Percentiles rank a stretch among this genome's conserved stretches.
phyloP scores from a whole-genome alignment of 78 protist species.

The Dictyostelium capitatum region DNA sequence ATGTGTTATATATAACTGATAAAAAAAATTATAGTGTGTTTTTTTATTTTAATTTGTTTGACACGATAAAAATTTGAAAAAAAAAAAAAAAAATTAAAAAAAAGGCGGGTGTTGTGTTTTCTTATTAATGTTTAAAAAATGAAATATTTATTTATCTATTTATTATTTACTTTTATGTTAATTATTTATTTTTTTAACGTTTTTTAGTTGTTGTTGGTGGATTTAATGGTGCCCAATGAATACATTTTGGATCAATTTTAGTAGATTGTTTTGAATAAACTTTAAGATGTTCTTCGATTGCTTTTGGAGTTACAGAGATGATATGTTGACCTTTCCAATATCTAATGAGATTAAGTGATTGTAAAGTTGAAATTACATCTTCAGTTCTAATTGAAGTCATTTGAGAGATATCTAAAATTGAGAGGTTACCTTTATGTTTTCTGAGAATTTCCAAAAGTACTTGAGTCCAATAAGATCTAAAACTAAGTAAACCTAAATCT shows the following conservation, averaged over 20 bases:
- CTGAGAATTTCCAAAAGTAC: constrained; percentile 68
- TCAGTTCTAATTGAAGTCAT: constrained; percentile 89
- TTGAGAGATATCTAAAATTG: constrained; percentile 83
- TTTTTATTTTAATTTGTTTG: neutral
- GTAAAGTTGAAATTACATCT: constrained; percentile 92
- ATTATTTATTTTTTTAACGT: constrained; percentile 29
- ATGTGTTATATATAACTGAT: neutral
- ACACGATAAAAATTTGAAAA: neutral
- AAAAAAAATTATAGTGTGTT: neutral
- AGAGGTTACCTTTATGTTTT: constrained; percentile 54
- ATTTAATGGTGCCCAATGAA: constrained; percentile 81
- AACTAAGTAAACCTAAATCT: constrained; percentile 96
- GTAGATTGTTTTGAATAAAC: constrained; percentile 63
- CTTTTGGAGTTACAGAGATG: constrained; percentile 90
- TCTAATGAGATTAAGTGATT: constrained; percentile 88
- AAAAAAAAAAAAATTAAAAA: neutral
- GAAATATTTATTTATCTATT: no score
- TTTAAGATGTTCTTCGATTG: constrained; percentile 87
- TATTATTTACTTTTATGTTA: no score
- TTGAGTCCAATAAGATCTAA: constrained; percentile 92
- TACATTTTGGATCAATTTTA: constrained; percentile 78
- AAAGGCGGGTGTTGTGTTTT: no score
- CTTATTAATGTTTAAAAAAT: no score
- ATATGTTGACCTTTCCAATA: constrained; percentile 95
- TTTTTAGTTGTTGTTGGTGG: constrained; percentile 44